Evolutionary conservation across 495 filamentous ascomycete genomes (phyloP).

Genomic region (Hyphodiscus hymeniophilus): DNA sequence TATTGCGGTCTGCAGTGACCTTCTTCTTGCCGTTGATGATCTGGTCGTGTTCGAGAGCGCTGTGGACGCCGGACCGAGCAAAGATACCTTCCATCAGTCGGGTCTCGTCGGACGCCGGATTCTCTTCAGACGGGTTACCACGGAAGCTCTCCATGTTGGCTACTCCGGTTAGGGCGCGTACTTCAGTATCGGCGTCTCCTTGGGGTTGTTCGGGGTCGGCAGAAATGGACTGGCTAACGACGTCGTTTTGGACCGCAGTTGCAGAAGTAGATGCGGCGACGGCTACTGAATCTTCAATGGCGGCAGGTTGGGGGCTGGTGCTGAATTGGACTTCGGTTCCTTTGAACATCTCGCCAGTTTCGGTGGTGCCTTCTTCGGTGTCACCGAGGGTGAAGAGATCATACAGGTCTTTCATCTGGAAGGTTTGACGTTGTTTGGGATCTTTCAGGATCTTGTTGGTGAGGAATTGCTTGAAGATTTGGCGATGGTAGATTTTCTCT

Average conservation of each 20-base stretch:
- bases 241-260: constrained; percentile 11
- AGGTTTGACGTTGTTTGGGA: constrained; percentile 79
- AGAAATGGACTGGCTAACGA: constrained; percentile 30
- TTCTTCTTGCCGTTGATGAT: constrained; percentile 62
- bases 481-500: constrained; percentile 97
- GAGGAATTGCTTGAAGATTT: constrained; percentile 95
- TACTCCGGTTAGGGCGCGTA: constrained; percentile 48
- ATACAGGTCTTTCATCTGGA: constrained; percentile 77
- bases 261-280: constrained; percentile 4
- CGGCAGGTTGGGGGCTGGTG: constrained; percentile 25
- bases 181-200: constrained; percentile 30
- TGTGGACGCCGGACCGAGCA: constrained; percentile 72
- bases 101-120: constrained; percentile 17
- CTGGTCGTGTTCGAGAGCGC: constrained; percentile 79
- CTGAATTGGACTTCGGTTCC: constrained; percentile 65
- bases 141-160: constrained; percentile 46
- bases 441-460: constrained; percentile 91
- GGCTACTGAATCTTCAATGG: constrained; percentile 27
- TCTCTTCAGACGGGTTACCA: constrained; percentile 18
- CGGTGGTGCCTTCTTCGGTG: constrained; percentile 59
- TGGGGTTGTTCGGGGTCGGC: not conserved
- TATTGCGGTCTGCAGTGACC: constrained; percentile 56
- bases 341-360: constrained; percentile 78
- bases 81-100: constrained; percentile 62
- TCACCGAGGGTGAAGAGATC: constrained; percentile 80